A percentile compares a stretch with the other conserved stretches of the same genome.
phyloP scores from a whole-genome alignment of 2,329 filamentous ascomycete genomes.

The Aspergillus puulaauensis region DNA sequence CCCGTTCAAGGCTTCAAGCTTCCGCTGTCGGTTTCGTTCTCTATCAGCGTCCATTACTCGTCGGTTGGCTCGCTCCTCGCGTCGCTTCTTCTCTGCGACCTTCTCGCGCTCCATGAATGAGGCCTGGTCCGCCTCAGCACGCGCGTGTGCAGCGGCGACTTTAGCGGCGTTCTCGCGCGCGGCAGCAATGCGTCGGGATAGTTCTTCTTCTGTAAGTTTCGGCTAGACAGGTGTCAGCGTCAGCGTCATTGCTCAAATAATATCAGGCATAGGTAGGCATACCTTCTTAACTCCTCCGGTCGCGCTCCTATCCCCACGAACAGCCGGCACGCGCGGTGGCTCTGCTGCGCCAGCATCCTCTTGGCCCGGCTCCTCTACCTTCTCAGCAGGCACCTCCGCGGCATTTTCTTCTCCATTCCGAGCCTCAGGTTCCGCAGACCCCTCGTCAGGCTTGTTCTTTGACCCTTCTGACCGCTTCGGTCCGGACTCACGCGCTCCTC shows the following conservation, averaged over 20 bases:
- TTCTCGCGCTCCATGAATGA: constrained; percentile 65
- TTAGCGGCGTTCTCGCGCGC: constrained; percentile 63
- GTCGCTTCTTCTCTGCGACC: constrained; percentile 54
- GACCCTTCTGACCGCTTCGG: constrained; percentile 20
- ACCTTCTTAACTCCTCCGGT: constrained; percentile 54
- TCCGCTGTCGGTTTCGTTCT: constrained; percentile 60
- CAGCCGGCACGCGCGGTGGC: constrained; percentile 42
- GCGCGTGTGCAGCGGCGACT: constrained; percentile 59
- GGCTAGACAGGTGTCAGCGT: constrained; percentile 44
- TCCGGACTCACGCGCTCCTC: constrained; percentile 4
- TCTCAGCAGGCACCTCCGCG: constrained; percentile 12
- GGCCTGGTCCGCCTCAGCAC: constrained; percentile 67
- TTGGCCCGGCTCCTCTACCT: constrained; percentile 13
- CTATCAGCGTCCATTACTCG: constrained; percentile 63
- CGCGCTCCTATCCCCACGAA: constrained; percentile 54
- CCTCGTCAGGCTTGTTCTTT: constrained; percentile 19
- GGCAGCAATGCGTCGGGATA: constrained; percentile 59
- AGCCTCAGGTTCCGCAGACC: constrained; percentile 12
- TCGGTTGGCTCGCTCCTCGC: constrained; percentile 51
- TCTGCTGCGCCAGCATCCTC: constrained; percentile 23
- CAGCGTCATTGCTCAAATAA: background rate
- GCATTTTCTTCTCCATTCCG: constrained; percentile 16
- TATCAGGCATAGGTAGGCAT: constrained; percentile 4
- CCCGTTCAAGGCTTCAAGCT: constrained; percentile 58
- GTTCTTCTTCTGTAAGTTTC: constrained; percentile 65